Evolutionary conservation across 805 yeast genomes (phyloP).

Genomic region (Sungouiozyma ichnusensis): DNA sequence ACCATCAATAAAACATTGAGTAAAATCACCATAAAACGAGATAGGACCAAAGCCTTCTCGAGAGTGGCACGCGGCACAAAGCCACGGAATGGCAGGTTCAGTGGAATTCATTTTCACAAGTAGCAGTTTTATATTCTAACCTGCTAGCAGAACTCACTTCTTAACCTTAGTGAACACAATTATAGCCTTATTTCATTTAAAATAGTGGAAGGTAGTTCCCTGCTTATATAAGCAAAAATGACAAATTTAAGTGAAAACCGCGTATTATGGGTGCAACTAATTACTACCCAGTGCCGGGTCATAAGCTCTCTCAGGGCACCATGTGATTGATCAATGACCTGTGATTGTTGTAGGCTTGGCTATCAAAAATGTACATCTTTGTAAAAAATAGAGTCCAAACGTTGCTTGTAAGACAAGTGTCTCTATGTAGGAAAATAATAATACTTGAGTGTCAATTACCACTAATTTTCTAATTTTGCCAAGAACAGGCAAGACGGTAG

Average conservation of each 20-base stretch:
- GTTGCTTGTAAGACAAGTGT: no score
- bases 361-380: no score
- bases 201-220: neutral
- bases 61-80: slow-evolving; percentile 17
- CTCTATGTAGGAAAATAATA: no score
- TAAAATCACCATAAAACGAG: slow-evolving; percentile 41
- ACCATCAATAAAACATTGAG: slow-evolving; percentile 53
- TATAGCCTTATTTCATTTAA: no score
- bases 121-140: neutral
- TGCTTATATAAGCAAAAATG: neutral
- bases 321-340: no score
- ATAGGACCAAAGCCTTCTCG: slow-evolving; percentile 36
- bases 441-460: no score
- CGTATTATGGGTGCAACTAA: neutral
- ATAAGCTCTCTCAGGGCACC: no score
- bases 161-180: neutral
- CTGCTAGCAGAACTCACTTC: neutral
- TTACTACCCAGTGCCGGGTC: no score
- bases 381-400: no score
- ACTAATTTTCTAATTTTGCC: no score
- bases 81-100: slow-evolving; percentile 4
- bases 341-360: no score
- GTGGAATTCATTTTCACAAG: neutral
- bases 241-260: neutral
- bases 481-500: no score